Base-by-base conservation (phyloP, 1,139 yeast genomes). In the Lodderomyces beijingensis region DNA sequence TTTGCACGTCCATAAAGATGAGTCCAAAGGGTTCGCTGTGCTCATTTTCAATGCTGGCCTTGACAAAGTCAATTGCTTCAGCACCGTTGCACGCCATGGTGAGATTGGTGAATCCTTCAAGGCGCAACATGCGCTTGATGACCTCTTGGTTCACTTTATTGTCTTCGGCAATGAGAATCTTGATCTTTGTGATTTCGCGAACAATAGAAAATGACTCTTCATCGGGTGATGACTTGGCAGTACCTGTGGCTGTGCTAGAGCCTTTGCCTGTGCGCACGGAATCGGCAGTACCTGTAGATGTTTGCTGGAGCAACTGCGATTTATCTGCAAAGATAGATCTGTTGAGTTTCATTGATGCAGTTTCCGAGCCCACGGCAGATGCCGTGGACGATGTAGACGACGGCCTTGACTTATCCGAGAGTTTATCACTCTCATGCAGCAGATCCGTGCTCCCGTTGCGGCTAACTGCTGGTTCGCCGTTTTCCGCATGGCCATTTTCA, bases 1-100 rank as follows among this genome's bases (percentile, higher is more conserved):
- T 91, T 56, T 88, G 96, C 31, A 91, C 87, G 58, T 91, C 98
- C 97, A 91, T 89, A 50, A 91, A 84, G 4, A 91, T 76, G 33
- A 91, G 58, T 48, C 84, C 91, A 53, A 70, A 87, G 12, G 56
- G 46, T 12, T 58, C 57, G 18, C 60, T 55, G 11, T 49, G 49
- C 15, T 60, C 70, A 34, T 30, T 13, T n/a, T 7, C 8, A n/a
- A 7, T 11, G 15, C 27, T 16, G 5, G n/a, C 5, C 42, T 73
- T 70, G 2, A 85, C 79, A 34, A 67, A 63, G 16, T 76, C 77
- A 27, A 86, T 77, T 0, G 95, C 96, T 46, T 84, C 93, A 27
- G 77, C 80, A 11, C 98, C 98, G 56, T 89, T 91, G 40, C 81
- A 74, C 1, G 95, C 96, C 57, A 86, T 59, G 5, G 79, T 79